Evolutionary conservation across 805 yeast genomes (phyloP).

Genomic region (Suhomyces tanzawaensis): DNA sequence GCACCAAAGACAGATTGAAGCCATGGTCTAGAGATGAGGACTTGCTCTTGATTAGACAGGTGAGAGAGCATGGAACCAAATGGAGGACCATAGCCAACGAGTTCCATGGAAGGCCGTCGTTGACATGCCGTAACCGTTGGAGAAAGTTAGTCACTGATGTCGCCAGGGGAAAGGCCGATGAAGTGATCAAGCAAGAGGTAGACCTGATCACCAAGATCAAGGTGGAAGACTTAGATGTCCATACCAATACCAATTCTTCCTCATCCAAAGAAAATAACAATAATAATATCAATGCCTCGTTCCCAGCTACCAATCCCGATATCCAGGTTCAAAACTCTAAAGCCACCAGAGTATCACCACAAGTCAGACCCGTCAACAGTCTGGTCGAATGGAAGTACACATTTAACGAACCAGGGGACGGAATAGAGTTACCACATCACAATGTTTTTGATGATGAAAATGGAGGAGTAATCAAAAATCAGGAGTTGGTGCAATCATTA

Average conservation of each 20-base stretch:
- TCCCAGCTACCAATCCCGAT: background rate
- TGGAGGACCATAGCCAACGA: constrained; percentile 80
- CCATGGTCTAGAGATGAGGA: constrained; percentile 84
- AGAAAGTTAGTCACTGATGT: constrained; percentile 78
- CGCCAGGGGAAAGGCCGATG: constrained; percentile 61
- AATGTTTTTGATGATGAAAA: constrained; percentile 19
- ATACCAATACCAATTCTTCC: background rate
- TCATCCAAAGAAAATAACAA: background rate
- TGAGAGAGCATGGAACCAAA: constrained; percentile 73
- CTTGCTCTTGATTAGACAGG: constrained; percentile 60
- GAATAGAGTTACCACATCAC: constrained; percentile 24
- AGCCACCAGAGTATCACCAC: background rate
- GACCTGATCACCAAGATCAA: constrained; percentile 41
- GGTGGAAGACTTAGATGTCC: background rate
- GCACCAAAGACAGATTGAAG: constrained; percentile 68
- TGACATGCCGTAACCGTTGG: constrained; percentile 93
- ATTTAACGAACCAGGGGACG: constrained; percentile 37
- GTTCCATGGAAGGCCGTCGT: constrained; percentile 77
- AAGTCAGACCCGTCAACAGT: constrained; percentile 12
- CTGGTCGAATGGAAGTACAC: constrained; percentile 64
- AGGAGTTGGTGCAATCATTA: constrained; percentile 54
- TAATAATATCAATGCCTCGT: background rate
- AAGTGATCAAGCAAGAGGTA: constrained; percentile 56
- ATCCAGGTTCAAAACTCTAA: background rate
- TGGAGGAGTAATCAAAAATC: constrained; percentile 51